Percentiles rank a stretch among this genome's conserved stretches.
Conservation (phyloP, 768 basidiomycete genomes). For the Agaricus subrufescens region DNA sequence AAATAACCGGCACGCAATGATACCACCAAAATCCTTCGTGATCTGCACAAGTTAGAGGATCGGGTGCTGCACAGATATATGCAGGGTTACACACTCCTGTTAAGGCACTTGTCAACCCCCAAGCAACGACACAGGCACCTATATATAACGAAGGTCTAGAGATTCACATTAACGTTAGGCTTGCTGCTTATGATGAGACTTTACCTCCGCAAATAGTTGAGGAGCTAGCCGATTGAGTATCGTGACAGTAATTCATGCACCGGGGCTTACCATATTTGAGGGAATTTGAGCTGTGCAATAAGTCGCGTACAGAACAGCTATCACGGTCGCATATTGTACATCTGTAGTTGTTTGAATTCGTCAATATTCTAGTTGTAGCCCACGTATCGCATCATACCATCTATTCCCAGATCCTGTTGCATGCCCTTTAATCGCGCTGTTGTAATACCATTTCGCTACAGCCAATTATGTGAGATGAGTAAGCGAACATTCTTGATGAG, state of each 20-base stretch:
- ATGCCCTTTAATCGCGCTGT: constrained; percentile 42
- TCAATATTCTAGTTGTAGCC: not conserved
- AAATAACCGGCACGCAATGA: constrained; percentile 49
- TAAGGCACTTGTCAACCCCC: constrained; percentile 5
- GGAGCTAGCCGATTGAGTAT: constrained; percentile 26
- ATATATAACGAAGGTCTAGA: constrained; percentile 4
- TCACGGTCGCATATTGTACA: constrained; percentile 15
- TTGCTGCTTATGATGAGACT: not conserved
- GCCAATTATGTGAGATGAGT: not conserved
- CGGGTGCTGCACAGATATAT: not conserved
- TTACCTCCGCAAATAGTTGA: constrained; percentile 47
- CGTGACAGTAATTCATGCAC: not conserved
- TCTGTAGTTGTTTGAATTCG: constrained; percentile 1
- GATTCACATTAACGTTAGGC: not conserved
- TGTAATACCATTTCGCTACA: constrained; percentile 38
- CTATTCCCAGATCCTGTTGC: constrained; percentile 36
- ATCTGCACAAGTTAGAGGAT: constrained; percentile 27
- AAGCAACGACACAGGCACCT: constrained; percentile 2
- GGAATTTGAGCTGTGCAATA: constrained; percentile 60
- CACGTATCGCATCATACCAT: constrained; percentile 22
- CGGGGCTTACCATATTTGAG: constrained; percentile 50
- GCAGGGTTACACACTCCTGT: constrained; percentile 40
- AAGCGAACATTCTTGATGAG: not conserved
- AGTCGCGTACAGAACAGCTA: constrained; percentile 28
- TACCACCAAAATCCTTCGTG: constrained; percentile 44